Evolutionary conservation across 352 stramenopile species (phyloP).

Genomic region (Saprolegnia parasitica): DNA sequence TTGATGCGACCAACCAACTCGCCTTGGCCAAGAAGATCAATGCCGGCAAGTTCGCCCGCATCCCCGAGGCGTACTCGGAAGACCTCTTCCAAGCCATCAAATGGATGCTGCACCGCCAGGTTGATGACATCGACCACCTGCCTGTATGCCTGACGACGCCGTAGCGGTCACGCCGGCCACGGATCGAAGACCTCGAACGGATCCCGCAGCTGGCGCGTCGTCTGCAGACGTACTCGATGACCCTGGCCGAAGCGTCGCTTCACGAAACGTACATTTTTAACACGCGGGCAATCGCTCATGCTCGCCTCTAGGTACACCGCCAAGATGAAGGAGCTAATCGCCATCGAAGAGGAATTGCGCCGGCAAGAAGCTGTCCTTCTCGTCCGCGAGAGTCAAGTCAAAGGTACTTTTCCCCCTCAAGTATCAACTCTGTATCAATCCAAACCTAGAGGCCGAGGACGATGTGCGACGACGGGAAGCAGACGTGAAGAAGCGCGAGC

Average conservation of each 20-base stretch:
- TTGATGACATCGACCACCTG: background rate
- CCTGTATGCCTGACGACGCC: background rate
- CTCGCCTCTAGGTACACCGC: constrained; percentile 12
- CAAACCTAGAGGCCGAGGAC: constrained; percentile 56
- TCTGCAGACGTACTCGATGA: constrained; percentile 60
- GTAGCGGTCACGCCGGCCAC: constrained; percentile 62
- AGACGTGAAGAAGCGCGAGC: constrained; percentile 80
- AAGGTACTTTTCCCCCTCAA: constrained; percentile 39
- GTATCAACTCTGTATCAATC: background rate
- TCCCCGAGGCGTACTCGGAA: constrained; percentile 88
- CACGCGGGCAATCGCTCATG: background rate
- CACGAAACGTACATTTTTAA: constrained; percentile 67
- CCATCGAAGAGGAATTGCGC: constrained; percentile 80
- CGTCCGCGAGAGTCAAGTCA: constrained; percentile 79
- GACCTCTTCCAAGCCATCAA: constrained; percentile 86
- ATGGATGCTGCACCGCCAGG: constrained; percentile 84
- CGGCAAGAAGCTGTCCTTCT: constrained; percentile 79
- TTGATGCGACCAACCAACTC: constrained; percentile 90
- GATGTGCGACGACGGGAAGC: constrained; percentile 71
- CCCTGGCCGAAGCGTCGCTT: constrained; percentile 54
- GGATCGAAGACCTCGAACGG: constrained; percentile 80
- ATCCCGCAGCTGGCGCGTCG: constrained; percentile 76
- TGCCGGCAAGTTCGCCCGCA: constrained; percentile 85
- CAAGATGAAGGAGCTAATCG: constrained; percentile 85
- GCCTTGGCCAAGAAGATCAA: constrained; percentile 93